phyloP scores from a whole-genome alignment of 1,139 yeast genomes.

The Groenewaldozyma sp. region DNA sequence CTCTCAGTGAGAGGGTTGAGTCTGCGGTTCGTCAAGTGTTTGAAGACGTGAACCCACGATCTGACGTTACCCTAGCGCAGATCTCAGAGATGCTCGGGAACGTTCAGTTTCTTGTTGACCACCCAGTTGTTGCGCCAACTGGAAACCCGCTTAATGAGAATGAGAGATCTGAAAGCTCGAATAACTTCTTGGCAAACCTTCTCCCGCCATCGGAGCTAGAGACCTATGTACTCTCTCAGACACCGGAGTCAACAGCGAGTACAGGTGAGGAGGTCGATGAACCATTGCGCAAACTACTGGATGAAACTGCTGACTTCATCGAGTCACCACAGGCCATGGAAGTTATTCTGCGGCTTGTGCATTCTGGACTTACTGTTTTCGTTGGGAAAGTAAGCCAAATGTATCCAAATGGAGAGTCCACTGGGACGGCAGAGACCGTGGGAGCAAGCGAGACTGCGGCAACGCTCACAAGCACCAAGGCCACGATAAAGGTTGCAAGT shows the following conservation, averaged over 20 bases:
- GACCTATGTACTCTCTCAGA: constrained; percentile 31
- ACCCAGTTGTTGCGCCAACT: constrained; percentile 6
- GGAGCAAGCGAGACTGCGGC: constrained; percentile 7
- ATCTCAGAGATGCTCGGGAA: constrained; percentile 42
- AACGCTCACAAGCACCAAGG: constrained; percentile 17
- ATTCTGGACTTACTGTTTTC: constrained; percentile 28
- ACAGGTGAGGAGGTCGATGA: constrained; percentile 7
- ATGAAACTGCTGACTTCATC: constrained; percentile 45
- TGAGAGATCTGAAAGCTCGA: constrained; percentile 10
- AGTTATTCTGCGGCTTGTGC: constrained; percentile 33
- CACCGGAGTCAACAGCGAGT: constrained; percentile 16
- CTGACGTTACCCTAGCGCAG: constrained; percentile 55
- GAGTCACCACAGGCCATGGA: constrained; percentile 35
- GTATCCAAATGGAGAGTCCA: constrained; percentile 20
- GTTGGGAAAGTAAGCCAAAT: constrained; percentile 23
- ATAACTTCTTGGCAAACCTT: constrained; percentile 25
- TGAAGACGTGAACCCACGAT: constrained; percentile 57
- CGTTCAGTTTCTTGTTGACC: constrained; percentile 36
- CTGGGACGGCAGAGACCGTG: constrained; percentile 11
- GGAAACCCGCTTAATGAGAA: constrained; percentile 10
- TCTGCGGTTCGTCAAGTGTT: constrained; percentile 53
- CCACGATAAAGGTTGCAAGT: constrained; percentile 52
- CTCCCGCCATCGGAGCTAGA: constrained; percentile 37
- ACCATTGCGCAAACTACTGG: constrained; percentile 31
- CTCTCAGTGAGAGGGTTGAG: constrained; percentile 47